Conservation (phyloP, 768 basidiomycete species). For the Lactarius psammicola region DNA sequence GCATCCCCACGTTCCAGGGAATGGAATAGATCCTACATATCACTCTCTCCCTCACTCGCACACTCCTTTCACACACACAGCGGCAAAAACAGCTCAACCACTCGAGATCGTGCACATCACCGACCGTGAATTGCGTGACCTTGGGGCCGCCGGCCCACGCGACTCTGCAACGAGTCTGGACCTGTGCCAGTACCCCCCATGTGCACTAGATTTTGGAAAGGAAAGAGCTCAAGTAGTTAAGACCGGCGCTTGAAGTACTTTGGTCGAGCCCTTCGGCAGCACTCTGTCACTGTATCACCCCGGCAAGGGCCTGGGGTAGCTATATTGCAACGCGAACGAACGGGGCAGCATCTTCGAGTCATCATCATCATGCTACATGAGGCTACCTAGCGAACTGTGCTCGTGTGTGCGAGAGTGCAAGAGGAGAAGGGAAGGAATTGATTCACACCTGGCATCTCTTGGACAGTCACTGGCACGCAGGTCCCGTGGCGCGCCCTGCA, state of each 20-base stretch:
- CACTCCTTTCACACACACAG: neutral
- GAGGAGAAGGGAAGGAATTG: no score
- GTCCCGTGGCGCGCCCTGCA: neutral
- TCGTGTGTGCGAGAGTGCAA: neutral
- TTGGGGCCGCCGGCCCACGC: neutral
- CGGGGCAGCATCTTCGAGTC: neutral
- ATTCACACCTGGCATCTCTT: neutral
- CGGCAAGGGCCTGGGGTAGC: neutral
- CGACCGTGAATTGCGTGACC: neutral
- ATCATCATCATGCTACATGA: conserved; percentile 2
- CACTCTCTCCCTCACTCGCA: neutral
- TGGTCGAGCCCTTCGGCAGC: no score
- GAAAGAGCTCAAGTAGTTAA: neutral
- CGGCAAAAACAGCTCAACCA: neutral
- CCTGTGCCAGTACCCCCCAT: neutral
- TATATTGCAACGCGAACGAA: neutral
- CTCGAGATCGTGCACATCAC: neutral
- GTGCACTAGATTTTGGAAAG: neutral
- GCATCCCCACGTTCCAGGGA: neutral
- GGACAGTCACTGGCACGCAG: neutral
- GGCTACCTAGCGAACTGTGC: neutral
- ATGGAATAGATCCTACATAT: neutral
- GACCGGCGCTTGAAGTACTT: neutral
- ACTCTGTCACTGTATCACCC: neutral
- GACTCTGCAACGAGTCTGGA: neutral